phyloP scores from a whole-genome alignment of 2,329 filamentous ascomycete species.

The Ilyonectria destructans region DNA sequence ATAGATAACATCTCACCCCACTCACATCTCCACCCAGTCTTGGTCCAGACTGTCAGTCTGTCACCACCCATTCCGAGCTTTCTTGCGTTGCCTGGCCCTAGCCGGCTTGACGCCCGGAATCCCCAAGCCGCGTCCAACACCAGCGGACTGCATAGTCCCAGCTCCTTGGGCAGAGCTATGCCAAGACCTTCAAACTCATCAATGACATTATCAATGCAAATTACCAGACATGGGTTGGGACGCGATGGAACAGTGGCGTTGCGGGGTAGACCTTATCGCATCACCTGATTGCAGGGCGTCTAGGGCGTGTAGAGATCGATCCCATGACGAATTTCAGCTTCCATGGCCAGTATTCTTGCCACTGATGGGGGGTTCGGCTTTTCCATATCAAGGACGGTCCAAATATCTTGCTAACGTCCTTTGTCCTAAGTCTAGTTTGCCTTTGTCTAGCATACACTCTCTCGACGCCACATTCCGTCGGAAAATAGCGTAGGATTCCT shows the following conservation, averaged over 20 bases:
- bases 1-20: slow-evolving; percentile 26
- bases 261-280: background rate
- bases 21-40: background rate
- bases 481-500: background rate
- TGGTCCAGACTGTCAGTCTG: background rate
- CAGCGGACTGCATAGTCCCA: too few relatives aligned
- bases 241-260: background rate
- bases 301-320: slow-evolving; percentile 1
- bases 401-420: background rate
- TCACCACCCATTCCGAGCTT: background rate
- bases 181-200: too few relatives aligned
- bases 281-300: background rate
- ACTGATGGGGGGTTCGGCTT: background rate
- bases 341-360: background rate
- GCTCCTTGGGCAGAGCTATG: too few relatives aligned
- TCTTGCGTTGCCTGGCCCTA: background rate
- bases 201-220: too few relatives aligned
- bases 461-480: too few relatives aligned
- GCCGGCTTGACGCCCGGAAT: background rate
- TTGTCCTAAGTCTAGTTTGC: background rate
- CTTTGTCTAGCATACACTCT: background rate
- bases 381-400: background rate
- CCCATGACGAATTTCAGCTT: background rate
- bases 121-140: too few relatives aligned
- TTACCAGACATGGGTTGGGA: too few relatives aligned